Base-by-base conservation (phyloP, 2,329 filamentous ascomycete genomes). In the Aspergillus unguis region DNA sequence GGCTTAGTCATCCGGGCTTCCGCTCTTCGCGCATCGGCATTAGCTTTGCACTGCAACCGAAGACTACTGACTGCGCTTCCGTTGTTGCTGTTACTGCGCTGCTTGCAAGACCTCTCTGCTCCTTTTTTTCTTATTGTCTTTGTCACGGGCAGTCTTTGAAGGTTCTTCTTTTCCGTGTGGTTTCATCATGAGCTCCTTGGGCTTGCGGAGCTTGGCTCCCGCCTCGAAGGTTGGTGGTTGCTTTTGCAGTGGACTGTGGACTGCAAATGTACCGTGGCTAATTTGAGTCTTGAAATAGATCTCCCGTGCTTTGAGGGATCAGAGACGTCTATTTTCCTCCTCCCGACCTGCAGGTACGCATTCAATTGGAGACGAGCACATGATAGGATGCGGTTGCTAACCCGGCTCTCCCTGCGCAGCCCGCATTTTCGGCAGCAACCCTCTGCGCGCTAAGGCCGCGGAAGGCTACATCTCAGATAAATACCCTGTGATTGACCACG, bases 401-500 rank as follows among this genome's bases (percentile, higher is more conserved):
- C 59, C 42, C 44, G 44, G 58, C 36, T 11, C 4, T 52, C 50
- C 17, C 60, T 58, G 58, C 62, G 55, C 65, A 91, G 89, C 90
- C 68, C 86, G 87, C 73, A 89, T 97, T 71, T 88, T 95, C 72
- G 85, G 88, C 65, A 92, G 87, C 75, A 84, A 85, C 64, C 89
- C 90, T 62, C 81, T 97, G 61, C 86, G 91, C 73, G 94, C 92
- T 53, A 96, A 95, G 80, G 92, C 96, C 80, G 92, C 92, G 31
- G 89, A 89, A 58, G 86, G 89, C 44, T 89, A 90, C 70, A 83
- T 96, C 66, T 88, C 86, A 75, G 86, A 81, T 75, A 94, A 96
- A 77, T 97, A 99, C 75, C 88, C 91, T 46, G 89, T 99, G 66
- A 92, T 99, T 74, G 94, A 97, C 74, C 94, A 99, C 77, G 91